Base-by-base conservation (phyloP, 2,329 filamentous ascomycete species). In the Xylogone sp. region DNA sequence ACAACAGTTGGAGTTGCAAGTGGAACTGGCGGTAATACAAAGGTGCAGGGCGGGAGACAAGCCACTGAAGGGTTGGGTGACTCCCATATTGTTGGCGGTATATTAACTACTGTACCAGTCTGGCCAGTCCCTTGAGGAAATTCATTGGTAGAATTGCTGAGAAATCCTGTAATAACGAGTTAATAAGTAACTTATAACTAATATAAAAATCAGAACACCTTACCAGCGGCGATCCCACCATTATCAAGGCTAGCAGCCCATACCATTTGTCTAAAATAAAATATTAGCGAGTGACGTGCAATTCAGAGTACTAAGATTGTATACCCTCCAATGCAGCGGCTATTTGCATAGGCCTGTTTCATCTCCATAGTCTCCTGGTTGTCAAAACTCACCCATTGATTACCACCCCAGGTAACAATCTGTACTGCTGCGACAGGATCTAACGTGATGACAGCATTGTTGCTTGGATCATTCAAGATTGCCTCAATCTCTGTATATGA, bases 371-470 rank as follows among this genome's bases (percentile, higher is more conserved):
- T 74, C 1, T 66, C 62, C 1, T 52, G 46, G 49, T 74, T 69
- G 55, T 75, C 72, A 42, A 62, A 75, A 2, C 62, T 65, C 1
- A 75, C 66, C 73, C 71, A 77, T 53, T 76, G 68, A 27, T 27
- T 27, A 50, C 71, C 57, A 1, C 52, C 56, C 48, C 66, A 64
- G 49, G 59, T 71, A 1, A 63, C 63, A 39, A 39, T 39, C n/a
- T 39, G 12, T 7, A 39, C 34, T 4, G n/a, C n/a, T 16, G 10
- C n/a, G 5, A 18, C n/a, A 16, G 34, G 10, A 16, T 39, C 34
- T 18, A 39, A 16, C 4, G 34, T 39, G 4, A 39, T 18, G 8
- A 9, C 5, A 7, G 34, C 12, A 16, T 29, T 48, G 44, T 9
- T 20, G 13, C 24, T 55, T 45, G 34, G 49, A 60, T 53, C 1